A percentile compares a stretch with the other conserved stretches of the same genome.
phyloP scores from a whole-genome alignment of 495 filamentous ascomycete species.

The Podospora pseudocomata region DNA sequence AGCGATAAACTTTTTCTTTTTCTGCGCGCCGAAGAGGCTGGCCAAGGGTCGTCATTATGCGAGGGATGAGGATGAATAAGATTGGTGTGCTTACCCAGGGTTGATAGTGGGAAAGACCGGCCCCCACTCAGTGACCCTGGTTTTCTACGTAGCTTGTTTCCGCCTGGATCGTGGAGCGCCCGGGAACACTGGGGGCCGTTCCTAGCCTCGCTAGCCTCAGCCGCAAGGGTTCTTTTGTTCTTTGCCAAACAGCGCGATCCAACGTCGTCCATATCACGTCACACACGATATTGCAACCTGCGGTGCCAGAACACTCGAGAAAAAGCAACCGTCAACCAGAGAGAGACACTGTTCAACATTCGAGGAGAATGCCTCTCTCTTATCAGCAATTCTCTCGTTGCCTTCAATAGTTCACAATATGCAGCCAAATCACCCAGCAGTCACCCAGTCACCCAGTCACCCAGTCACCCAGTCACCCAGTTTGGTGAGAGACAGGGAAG shows the following conservation, averaged over 20 bases:
- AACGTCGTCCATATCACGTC: background rate
- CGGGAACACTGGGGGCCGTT: background rate
- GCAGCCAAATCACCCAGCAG: background rate
- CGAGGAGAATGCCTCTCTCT: background rate
- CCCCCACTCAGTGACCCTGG: background rate
- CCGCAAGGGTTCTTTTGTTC: background rate
- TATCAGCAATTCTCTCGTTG: background rate
- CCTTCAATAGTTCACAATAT: background rate
- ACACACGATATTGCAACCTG: background rate
- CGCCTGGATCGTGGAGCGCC: background rate
- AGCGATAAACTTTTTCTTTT: background rate
- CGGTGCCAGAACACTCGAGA: background rate
- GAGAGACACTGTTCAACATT: background rate
- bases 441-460: no score
- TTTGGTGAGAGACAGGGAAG: background rate
- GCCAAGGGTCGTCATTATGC: no score
- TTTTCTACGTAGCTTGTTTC: background rate
- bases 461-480: background rate
- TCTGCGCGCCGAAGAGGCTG: background rate
- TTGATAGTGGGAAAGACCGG: no score
- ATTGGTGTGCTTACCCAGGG: background rate
- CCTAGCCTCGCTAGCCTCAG: background rate
- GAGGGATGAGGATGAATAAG: background rate
- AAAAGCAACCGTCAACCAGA: slow-evolving; percentile 6
- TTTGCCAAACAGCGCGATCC: background rate